Evolutionary conservation across 495 filamentous ascomycete species (phyloP).

Genomic region (Penicillium nucicola): DNA sequence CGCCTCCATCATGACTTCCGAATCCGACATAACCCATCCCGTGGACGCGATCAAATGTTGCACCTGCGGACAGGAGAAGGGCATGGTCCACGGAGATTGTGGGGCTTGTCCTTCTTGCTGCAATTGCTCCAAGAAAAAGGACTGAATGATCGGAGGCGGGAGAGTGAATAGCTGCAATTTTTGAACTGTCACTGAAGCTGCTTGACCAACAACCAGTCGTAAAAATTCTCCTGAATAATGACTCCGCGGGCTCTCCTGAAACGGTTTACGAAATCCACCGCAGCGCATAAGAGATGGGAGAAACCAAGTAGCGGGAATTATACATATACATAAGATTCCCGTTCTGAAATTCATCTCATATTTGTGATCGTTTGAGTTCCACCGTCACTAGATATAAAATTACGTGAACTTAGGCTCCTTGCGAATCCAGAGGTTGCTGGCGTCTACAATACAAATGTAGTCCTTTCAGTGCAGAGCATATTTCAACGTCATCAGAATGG

Average conservation of each 20-base stretch:
- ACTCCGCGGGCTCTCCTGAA: background rate
- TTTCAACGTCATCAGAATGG: constrained; percentile 26
- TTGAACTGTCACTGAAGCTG: constrained; percentile 14
- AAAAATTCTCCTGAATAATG: constrained; percentile 1
- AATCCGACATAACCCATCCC: constrained; percentile 3
- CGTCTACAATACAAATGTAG: constrained; percentile 25
- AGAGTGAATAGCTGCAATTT: constrained; percentile 7
- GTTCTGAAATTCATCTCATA: constrained; percentile 11
- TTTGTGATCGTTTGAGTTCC: constrained; percentile 7
- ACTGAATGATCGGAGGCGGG: constrained; percentile 1
- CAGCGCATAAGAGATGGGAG: too few species aligned
- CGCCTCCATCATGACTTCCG: constrained; percentile 3
- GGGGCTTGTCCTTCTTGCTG: background rate
- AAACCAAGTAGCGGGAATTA: constrained; percentile 3
- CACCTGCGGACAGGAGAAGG: constrained; percentile 3
- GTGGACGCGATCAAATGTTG: constrained; percentile 5
- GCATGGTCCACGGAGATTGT: background rate
- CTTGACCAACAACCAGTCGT: constrained; percentile 10
- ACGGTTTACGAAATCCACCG: constrained; percentile 3
- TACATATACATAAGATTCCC: constrained; percentile 7
- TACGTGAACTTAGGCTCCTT: constrained; percentile 18
- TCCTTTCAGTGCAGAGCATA: constrained; percentile 24
- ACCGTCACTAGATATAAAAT: constrained; percentile 5
- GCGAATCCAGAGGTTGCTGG: constrained; percentile 16
- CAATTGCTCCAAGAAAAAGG: constrained; percentile 3